Evolutionary conservation across 371 early-diverging fungal genomes (phyloP).

Genomic region (Mortierella sp.): DNA sequence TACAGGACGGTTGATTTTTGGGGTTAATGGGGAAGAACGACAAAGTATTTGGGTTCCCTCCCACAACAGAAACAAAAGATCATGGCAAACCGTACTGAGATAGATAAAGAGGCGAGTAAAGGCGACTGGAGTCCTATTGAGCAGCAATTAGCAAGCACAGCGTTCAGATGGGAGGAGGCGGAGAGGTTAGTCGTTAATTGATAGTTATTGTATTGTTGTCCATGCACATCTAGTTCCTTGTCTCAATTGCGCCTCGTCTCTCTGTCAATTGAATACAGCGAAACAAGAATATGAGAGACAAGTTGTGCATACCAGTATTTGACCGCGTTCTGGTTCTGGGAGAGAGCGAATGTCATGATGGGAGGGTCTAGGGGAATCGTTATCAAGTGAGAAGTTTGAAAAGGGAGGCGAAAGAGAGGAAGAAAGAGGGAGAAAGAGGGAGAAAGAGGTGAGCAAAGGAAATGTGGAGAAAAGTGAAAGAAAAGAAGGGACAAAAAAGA

Average conservation of each 20-base stretch:
- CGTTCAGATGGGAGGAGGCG: neutral
- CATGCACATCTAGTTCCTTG: neutral
- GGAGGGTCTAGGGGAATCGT: neutral
- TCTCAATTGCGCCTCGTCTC: neutral
- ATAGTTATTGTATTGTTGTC: neutral
- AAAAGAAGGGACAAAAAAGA: neutral
- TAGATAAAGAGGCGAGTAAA: slow-evolving; percentile 48
- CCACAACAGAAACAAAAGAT: neutral
- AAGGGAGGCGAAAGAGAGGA: neutral
- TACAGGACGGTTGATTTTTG: neutral
- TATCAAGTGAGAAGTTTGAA: neutral
- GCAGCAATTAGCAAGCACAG: neutral
- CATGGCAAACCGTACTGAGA: slow-evolving; percentile 19
- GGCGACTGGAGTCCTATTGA: slow-evolving; percentile 41
- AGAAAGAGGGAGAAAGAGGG: neutral
- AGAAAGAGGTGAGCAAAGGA: neutral
- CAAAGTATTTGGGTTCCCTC: neutral
- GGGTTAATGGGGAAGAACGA: neutral
- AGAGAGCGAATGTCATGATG: slow-evolving; percentile 1
- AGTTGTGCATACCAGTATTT: slow-evolving; percentile 33
- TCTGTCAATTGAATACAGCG: neutral
- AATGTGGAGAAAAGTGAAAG: neutral
- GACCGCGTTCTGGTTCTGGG: slow-evolving; percentile 36
- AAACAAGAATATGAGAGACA: neutral
- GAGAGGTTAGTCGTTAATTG: no score